These are phyloP conservation scores for Pleurotus citrinopileatus DNA, from an alignment of 768 basidiomycete genomes.

Conservation along the genomic window DNA sequence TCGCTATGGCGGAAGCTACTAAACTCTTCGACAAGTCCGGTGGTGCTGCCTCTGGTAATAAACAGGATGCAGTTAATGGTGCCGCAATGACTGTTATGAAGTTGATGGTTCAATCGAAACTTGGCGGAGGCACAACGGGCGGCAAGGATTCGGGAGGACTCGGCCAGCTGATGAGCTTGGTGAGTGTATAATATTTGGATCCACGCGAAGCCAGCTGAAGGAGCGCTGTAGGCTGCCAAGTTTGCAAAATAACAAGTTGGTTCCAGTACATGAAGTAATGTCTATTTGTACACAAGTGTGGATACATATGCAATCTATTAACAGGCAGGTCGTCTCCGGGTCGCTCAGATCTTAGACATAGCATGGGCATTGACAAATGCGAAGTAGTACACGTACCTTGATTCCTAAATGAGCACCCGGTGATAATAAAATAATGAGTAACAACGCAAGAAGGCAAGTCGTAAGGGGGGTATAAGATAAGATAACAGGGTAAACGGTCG, in stretches of 20 bases:
- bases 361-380: too few relatives aligned
- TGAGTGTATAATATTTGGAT: constrained; percentile 29
- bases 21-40: constrained; percentile 75
- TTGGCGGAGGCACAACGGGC: constrained; percentile 41
- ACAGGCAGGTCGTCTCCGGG: too few relatives aligned
- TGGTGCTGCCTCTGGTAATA: constrained; percentile 59
- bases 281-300: background rate
- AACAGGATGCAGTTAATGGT: constrained; percentile 82
- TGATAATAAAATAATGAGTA: too few relatives aligned
- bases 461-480: too few relatives aligned
- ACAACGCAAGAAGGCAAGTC: too few relatives aligned
- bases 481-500: too few relatives aligned
- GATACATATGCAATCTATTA: background rate
- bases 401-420: too few relatives aligned
- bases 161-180: constrained; percentile 56
- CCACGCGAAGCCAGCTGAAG: background rate
- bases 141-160: constrained; percentile 74
- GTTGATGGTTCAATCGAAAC: constrained; percentile 68
- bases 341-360: too few relatives aligned
- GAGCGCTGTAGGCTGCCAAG: background rate
- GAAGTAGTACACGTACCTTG: too few relatives aligned
- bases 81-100: constrained; percentile 88
- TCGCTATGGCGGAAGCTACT: constrained; percentile 82
- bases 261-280: too few relatives aligned
- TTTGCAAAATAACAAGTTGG: constrained; percentile 1